These are phyloP conservation scores for Pseudohyphozyma bogoriensis DNA, from an alignment of 768 basidiomycete genomes.

Conservation along the genomic window DNA sequence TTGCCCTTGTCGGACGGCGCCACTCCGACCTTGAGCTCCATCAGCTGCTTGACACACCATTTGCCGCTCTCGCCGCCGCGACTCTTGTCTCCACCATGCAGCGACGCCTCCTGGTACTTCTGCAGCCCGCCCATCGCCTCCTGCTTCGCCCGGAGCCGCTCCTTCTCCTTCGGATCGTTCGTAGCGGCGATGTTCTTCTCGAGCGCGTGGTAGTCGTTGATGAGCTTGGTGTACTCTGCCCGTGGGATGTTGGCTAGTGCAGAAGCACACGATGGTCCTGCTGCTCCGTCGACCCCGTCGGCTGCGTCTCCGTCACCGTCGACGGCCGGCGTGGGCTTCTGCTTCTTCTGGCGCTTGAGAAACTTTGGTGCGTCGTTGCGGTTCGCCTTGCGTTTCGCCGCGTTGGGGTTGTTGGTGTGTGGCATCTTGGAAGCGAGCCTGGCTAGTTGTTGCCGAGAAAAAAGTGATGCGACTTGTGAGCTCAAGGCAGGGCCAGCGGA, in stretches of 20 bases:
- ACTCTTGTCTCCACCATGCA: constrained; percentile 27
- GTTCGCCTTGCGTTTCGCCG: constrained; percentile 13
- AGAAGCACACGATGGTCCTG: not conserved
- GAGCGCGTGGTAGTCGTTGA: constrained; percentile 28
- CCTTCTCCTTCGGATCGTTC: constrained; percentile 15
- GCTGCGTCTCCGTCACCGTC: not conserved
- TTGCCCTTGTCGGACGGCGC: constrained; percentile 14
- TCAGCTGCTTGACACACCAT: constrained; percentile 28
- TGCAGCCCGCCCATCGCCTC: constrained; percentile 28
- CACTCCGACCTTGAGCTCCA: constrained; percentile 21
- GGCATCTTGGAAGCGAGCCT: constrained; percentile 12
- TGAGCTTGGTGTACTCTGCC: constrained; percentile 11
- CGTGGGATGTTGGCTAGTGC: not conserved
- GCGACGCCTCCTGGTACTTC: constrained; percentile 28
- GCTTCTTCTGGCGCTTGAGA: constrained; percentile 8
- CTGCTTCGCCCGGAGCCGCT: constrained; percentile 10
- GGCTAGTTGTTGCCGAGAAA: not conserved
- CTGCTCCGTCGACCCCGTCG: not conserved
- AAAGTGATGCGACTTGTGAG: too few species aligned
- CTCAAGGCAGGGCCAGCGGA: too few species aligned
- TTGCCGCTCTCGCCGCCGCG: constrained; percentile 29
- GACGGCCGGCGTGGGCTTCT: not conserved
- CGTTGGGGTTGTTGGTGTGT: constrained; percentile 22
- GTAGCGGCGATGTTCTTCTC: constrained; percentile 25
- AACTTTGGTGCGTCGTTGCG: constrained; percentile 11